phyloP scores from a whole-genome alignment of 2,329 filamentous ascomycete species.

The Tricladium varicosporioides region DNA sequence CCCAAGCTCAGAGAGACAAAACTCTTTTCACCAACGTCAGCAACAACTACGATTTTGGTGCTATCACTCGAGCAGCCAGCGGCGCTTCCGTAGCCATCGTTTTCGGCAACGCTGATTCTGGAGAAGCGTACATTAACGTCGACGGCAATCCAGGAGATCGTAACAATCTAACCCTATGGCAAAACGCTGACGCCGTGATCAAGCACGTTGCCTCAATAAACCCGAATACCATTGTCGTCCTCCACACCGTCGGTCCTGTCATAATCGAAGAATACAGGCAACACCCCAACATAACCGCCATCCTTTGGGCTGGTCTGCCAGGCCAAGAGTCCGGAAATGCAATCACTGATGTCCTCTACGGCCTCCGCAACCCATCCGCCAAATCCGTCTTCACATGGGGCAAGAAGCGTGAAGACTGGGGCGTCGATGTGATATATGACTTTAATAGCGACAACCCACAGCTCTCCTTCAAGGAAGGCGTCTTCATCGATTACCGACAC shows the following conservation, averaged over 20 bases:
- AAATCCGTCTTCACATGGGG: conserved; percentile 82
- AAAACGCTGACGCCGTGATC: conserved; percentile 76
- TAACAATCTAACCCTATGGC: conserved; percentile 90
- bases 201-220: conserved; percentile 73
- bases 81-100: conserved; percentile 72
- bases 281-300: conserved; percentile 77
- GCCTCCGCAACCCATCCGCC: conserved; percentile 71
- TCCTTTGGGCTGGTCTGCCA: conserved; percentile 80
- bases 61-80: conserved; percentile 63
- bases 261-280: conserved; percentile 72
- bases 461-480: conserved; percentile 70
- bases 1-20: conserved; percentile 58
- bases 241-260: conserved; percentile 82
- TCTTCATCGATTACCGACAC: conserved; percentile 78
- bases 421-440: conserved; percentile 42
- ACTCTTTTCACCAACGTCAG: conserved; percentile 64
- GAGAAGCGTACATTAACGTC: conserved; percentile 81
- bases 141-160: conserved; percentile 85
- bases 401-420: conserved; percentile 40
- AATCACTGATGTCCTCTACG: conserved; percentile 78
- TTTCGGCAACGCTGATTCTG: conserved; percentile 82
- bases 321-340: conserved; percentile 82
- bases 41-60: conserved; percentile 51
- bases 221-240: conserved; percentile 87
- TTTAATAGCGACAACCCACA: conserved; percentile 55